Conservation (phyloP, 2,329 filamentous ascomycete genomes). For the Colletotrichum sp. region DNA sequence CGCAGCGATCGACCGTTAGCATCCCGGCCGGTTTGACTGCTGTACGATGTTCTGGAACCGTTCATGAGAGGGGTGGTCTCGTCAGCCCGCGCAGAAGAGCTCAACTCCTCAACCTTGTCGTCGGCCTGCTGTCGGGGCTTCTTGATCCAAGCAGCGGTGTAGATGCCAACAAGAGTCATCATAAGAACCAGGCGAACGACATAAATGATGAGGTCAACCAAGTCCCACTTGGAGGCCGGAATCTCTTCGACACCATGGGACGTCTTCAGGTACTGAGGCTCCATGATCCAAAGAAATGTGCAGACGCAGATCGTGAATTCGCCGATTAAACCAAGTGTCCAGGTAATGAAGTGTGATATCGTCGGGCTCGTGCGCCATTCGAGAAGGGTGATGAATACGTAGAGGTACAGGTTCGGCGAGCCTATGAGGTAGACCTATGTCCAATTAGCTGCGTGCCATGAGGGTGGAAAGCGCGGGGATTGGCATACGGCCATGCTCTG, state of each 20-base stretch:
- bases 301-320: conserved; percentile 76
- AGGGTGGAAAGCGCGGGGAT: neutral
- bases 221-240: conserved; percentile 54
- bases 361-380: conserved; percentile 85
- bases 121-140: conserved; percentile 44
- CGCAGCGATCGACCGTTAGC: conserved; percentile 17
- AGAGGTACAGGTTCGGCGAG: conserved; percentile 84
- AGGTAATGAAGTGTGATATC: conserved; percentile 78
- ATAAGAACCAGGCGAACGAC: conserved; percentile 73
- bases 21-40: conserved; percentile 32
- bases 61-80: conserved; percentile 71
- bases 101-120: conserved; percentile 42
- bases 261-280: conserved; percentile 25
- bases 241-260: neutral
- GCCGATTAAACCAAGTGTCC: conserved; percentile 74
- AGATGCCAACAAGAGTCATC: conserved; percentile 59
- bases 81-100: conserved; percentile 36
- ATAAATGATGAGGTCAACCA: conserved; percentile 70
- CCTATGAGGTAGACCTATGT: conserved; percentile 82
- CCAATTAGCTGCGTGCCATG: conserved; percentile 9
- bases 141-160: conserved; percentile 45
- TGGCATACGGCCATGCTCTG: conserved; percentile 15
- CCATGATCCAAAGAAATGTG: conserved; percentile 68
- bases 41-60: conserved; percentile 39
- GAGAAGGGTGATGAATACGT: conserved; percentile 85